phyloP scores from a whole-genome alignment of 805 yeast species.

The Sugiyamaella boreocaroliniensis region DNA sequence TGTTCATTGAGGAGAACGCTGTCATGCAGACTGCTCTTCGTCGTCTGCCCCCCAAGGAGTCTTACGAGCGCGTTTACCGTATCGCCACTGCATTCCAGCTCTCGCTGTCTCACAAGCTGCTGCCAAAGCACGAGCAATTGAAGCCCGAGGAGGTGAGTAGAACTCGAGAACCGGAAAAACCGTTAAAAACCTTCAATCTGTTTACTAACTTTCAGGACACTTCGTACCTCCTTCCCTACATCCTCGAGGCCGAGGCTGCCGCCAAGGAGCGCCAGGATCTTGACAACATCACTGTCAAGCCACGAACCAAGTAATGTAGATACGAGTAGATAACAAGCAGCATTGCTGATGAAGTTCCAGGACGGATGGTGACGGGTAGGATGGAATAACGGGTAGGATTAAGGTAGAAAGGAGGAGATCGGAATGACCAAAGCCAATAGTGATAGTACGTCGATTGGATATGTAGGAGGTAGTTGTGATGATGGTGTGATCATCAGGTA shows the following conservation, averaged over 20 bases:
- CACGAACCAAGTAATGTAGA: slow-evolving; percentile 5
- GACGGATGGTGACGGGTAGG: no score
- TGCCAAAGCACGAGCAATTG: slow-evolving; percentile 73
- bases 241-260: slow-evolving; percentile 92
- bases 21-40: slow-evolving; percentile 76
- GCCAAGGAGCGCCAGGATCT: slow-evolving; percentile 79
- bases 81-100: slow-evolving; percentile 87
- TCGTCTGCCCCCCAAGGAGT: slow-evolving; percentile 78
- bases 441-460: no score
- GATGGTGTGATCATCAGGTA: no score
- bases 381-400: no score
- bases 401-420: no score
- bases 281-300: slow-evolving; percentile 58
- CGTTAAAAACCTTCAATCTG: background rate
- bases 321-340: background rate
- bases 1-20: slow-evolving; percentile 82
- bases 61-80: slow-evolving; percentile 89
- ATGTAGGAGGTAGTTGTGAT: no score
- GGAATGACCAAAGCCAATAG: no score
- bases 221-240: slow-evolving; percentile 72
- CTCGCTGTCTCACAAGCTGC: slow-evolving; percentile 72
- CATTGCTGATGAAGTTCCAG: background rate
- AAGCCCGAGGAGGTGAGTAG: slow-evolving; percentile 53
- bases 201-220: slow-evolving; percentile 22
- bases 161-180: background rate